phyloP scores from a whole-genome alignment of 495 filamentous ascomycete genomes.

The Cercophora newfieldiana region DNA sequence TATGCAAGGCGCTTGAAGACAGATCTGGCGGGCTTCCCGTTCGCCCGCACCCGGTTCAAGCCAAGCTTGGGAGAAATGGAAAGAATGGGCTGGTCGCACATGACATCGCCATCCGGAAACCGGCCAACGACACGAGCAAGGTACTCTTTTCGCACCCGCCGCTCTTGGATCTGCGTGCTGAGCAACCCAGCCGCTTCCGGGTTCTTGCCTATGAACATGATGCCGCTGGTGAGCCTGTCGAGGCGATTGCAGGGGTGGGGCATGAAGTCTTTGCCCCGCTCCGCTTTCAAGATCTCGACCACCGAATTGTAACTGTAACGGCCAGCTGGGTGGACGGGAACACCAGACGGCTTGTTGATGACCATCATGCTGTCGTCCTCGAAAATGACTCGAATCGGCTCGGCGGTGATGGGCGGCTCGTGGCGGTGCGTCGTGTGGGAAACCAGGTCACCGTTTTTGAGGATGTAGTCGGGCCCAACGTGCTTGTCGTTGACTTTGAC shows the following conservation, averaged over 20 bases:
- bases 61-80: constrained; percentile 93
- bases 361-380: constrained; percentile 91
- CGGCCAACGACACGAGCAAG: constrained; percentile 85
- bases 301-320: constrained; percentile 94
- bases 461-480: constrained; percentile 49
- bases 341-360: constrained; percentile 92
- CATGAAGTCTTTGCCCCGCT: constrained; percentile 66
- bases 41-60: constrained; percentile 87
- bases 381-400: constrained; percentile 77
- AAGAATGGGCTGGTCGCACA: constrained; percentile 92
- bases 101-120: constrained; percentile 80
- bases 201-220: constrained; percentile 96
- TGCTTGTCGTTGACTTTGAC: constrained; percentile 72
- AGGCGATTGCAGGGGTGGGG: constrained; percentile 88
- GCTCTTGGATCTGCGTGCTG: constrained; percentile 64
- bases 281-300: constrained; percentile 85
- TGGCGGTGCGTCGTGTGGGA: constrained; percentile 94
- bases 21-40: constrained; percentile 84
- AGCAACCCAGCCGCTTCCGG: constrained; percentile 76
- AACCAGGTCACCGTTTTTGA: constrained; percentile 67
- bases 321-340: constrained; percentile 92
- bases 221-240: constrained; percentile 89
- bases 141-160: constrained; percentile 91
- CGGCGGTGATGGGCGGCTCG: constrained; percentile 85
- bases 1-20: constrained; percentile 89